Conservation (phyloP, 108 stramenopile species). For the Pinguiococcus pyrenoidosus region DNA sequence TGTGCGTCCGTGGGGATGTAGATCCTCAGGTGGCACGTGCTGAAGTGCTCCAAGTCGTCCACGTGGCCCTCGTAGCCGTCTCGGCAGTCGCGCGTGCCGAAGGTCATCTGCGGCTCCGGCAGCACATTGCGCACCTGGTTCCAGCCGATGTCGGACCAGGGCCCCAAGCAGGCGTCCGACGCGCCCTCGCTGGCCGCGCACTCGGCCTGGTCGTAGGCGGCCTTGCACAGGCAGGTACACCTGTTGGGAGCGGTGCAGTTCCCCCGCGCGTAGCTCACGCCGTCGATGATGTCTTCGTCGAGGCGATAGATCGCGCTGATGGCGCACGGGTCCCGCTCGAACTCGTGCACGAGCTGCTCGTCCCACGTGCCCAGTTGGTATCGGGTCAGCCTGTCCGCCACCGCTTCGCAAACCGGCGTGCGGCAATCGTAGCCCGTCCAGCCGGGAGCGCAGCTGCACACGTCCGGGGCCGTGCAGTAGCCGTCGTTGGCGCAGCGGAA, state of each 20-base stretch:
- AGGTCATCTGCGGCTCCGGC: constrained; percentile 44
- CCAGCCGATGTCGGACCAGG: not conserved
- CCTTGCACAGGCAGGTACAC: constrained; percentile 59
- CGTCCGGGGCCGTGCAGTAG: constrained; percentile 58
- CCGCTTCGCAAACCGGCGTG: constrained; percentile 59
- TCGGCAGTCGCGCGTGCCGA: constrained; percentile 51
- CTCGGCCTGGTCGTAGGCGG: constrained; percentile 28
- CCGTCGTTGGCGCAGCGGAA: constrained; percentile 69
- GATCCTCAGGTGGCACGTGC: constrained; percentile 60
- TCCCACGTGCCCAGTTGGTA: constrained; percentile 55
- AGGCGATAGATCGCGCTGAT: constrained; percentile 17
- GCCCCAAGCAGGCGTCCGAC: not conserved
- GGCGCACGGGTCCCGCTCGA: constrained; percentile 64
- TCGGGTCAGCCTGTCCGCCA: constrained; percentile 39
- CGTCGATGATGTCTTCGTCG: constrained; percentile 6
- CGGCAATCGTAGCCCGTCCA: constrained; percentile 70
- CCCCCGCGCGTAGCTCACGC: constrained; percentile 32
- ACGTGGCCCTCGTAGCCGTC: constrained; percentile 57
- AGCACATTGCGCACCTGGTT: constrained; percentile 39
- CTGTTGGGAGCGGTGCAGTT: constrained; percentile 62
- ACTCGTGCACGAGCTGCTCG: constrained; percentile 37
- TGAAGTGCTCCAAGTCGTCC: constrained; percentile 48
- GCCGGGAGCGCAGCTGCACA: constrained; percentile 58
- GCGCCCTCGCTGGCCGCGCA: constrained; percentile 15
- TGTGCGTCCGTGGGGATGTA: constrained; percentile 47